Percentiles rank a stretch among this genome's conserved stretches.
These are phyloP conservation scores for Decorospora gaudefroyi DNA, from an alignment of 2,329 filamentous ascomycete genomes.

Conservation along the genomic window DNA sequence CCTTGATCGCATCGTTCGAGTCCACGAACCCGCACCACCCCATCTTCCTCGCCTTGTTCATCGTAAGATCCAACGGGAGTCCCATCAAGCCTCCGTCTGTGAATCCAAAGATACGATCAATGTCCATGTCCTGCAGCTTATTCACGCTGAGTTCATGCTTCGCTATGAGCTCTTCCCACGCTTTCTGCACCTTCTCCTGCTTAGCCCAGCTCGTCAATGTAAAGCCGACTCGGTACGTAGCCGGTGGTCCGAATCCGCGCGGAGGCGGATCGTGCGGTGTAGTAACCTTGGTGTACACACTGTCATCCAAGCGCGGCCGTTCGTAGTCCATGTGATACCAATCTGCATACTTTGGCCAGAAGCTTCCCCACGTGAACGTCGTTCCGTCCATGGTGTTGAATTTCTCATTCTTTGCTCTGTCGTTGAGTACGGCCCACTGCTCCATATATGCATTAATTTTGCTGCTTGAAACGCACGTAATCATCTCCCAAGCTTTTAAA, in stretches of 20 bases:
- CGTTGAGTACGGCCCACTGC: slow-evolving; percentile 57
- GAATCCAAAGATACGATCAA: slow-evolving; percentile 55
- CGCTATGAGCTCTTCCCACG: slow-evolving; percentile 54
- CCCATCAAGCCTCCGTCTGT: slow-evolving; percentile 50
- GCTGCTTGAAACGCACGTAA: slow-evolving; percentile 52
- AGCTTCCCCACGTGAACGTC: slow-evolving; percentile 54
- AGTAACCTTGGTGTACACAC: slow-evolving; percentile 17
- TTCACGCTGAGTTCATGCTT: slow-evolving; percentile 50
- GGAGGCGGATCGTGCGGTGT: slow-evolving; percentile 39
- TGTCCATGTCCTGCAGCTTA: slow-evolving; percentile 49
- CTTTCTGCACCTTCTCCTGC: slow-evolving; percentile 49
- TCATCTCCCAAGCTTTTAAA: slow-evolving; percentile 51
- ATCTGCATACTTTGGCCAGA: slow-evolving; percentile 54
- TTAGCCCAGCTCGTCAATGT: slow-evolving; percentile 55
- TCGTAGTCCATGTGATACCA: slow-evolving; percentile 52
- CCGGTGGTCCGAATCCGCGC: slow-evolving; percentile 51
- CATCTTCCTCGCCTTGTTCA: slow-evolving; percentile 54
- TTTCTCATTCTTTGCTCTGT: slow-evolving; percentile 50
- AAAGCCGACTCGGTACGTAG: slow-evolving; percentile 48
- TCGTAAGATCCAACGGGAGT: slow-evolving; percentile 38
- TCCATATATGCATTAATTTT: slow-evolving; percentile 57
- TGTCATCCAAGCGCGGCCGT: slow-evolving; percentile 29
- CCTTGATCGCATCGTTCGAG: slow-evolving; percentile 50
- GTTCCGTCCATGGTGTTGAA: slow-evolving; percentile 57
- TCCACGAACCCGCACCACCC: slow-evolving; percentile 56